Evolutionary conservation across 208 protist genomes (phyloP).

Genomic region (Leishmania braziliensis): DNA sequence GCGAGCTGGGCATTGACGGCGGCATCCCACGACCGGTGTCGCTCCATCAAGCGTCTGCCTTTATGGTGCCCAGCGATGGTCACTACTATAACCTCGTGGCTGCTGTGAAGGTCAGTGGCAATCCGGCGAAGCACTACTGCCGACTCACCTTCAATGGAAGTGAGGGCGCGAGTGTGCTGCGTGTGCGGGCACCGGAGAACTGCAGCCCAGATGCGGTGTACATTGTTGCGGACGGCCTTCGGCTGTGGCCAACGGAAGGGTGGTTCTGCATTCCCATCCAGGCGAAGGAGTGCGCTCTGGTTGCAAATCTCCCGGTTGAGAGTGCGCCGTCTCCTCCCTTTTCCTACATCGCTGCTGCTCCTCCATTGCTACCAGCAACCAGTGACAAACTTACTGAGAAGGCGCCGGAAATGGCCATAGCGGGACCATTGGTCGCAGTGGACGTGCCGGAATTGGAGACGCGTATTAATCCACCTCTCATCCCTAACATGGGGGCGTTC

Average conservation of each 20-base stretch:
- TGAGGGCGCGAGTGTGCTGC: slow-evolving; percentile 55
- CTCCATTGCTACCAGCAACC: slow-evolving; percentile 31
- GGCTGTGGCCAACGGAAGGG: slow-evolving; percentile 46
- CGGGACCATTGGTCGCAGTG: neutral
- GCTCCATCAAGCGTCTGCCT: slow-evolving; percentile 39
- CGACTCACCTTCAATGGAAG: slow-evolving; percentile 73
- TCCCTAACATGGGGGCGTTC: neutral
- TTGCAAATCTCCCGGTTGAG: slow-evolving; percentile 21
- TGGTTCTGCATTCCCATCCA: slow-evolving; percentile 74
- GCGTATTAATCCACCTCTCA: slow-evolving; percentile 17
- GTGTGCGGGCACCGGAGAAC: slow-evolving; percentile 57
- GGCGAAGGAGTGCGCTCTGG: slow-evolving; percentile 59
- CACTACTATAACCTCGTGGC: slow-evolving; percentile 75
- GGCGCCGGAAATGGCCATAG: neutral
- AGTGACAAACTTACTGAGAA: neutral
- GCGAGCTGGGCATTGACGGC: slow-evolving; percentile 72
- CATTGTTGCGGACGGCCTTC: slow-evolving; percentile 58
- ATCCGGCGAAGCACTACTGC: slow-evolving; percentile 60
- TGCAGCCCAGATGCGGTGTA: slow-evolving; percentile 38
- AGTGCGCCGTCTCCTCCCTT: neutral
- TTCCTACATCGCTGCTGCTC: neutral
- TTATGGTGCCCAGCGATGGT: slow-evolving; percentile 78
- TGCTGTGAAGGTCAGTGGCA: slow-evolving; percentile 40
- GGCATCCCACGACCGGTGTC: slow-evolving; percentile 47
- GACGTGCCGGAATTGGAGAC: slow-evolving; percentile 64